These are phyloP conservation scores for Wallacemonas sp. DNA, from an alignment of 208 protist genomes.

Conservation along the genomic window DNA sequence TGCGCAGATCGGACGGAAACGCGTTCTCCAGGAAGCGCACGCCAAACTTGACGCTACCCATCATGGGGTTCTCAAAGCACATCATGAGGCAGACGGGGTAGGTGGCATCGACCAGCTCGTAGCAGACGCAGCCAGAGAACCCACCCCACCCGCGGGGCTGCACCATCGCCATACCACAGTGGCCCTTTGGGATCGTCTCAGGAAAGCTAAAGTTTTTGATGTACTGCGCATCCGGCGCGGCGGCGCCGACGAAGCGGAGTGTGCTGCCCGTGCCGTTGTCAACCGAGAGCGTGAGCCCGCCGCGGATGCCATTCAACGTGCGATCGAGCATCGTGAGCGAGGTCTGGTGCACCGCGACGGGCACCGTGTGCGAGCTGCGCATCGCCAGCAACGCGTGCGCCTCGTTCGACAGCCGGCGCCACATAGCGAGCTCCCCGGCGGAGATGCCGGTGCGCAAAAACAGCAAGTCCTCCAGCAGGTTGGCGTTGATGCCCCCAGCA, in stretches of 20 bases:
- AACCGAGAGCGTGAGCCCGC: constrained; percentile 47
- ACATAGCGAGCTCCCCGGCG: constrained; percentile 46
- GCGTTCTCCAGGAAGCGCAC: constrained; percentile 59
- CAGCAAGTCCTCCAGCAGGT: not conserved
- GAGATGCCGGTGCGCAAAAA: constrained; percentile 32
- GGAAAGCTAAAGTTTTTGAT: constrained; percentile 55
- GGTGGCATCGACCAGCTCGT: constrained; percentile 36
- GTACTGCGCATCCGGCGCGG: constrained; percentile 45
- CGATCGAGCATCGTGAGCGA: constrained; percentile 55
- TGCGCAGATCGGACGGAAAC: constrained; percentile 32
- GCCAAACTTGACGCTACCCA: constrained; percentile 56
- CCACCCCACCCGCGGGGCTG: constrained; percentile 65
- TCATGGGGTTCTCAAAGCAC: constrained; percentile 59
- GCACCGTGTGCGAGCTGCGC: constrained; percentile 51
- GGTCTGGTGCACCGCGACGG: constrained; percentile 40
- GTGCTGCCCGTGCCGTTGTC: constrained; percentile 53
- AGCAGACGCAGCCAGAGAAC: constrained; percentile 68
- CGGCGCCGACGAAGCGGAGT: constrained; percentile 52
- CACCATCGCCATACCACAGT: constrained; percentile 59
- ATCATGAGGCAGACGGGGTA: constrained; percentile 12
- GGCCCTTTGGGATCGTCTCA: constrained; percentile 34
- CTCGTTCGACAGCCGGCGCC: constrained; percentile 55
- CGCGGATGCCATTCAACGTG: constrained; percentile 22
- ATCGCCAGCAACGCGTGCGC: constrained; percentile 56
- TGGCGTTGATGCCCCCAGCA: not conserved